Evolutionary conservation across 176 grass and related monocot species (phyloP), one percentile per base, ranked within the genome.

Genomic region (Rhynchospora tenuis): DNA sequence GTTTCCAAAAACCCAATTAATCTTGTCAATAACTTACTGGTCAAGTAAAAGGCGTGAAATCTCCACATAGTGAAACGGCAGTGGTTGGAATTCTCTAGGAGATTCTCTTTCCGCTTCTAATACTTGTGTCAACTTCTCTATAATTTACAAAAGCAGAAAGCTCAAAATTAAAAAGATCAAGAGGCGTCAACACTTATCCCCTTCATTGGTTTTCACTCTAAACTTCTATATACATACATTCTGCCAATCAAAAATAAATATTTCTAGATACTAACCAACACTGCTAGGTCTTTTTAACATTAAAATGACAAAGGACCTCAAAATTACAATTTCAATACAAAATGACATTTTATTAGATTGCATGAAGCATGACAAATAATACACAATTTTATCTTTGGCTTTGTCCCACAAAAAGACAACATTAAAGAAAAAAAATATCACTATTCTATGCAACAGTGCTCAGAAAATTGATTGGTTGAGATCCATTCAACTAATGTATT

Each of bases 1-100:
- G 46, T 19, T 60, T 63, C 11, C 16, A 45, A 46, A 58, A 61
- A 13, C 6, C 19, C 0, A 24, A 20, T 76, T 16, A 33, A 82
- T 48, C 9, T 26, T 62, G 31, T 57, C 47, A 76, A 26, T 59
- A 23, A 83, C 84, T 88, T 93, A 98, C 95, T 95, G 86, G 45
- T 98, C 88, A 89, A 98, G 92, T 31, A 98, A 83, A 87, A 98
- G 95, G 62, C 89, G 91, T 73, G 95, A 95, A 83, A 98, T 91
- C 78, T 98, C 92, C 4, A 98, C 89, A 76, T 95, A 98, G 81
- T 98, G 95, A 81, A 98, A 98, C 3, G 92, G 92, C 43, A 98
- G 79, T 80, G 95, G 95, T 75, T 95, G 92, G 59, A 95, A 98
- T 86, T 98, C 95, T 82, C 93, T 91, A 26, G 95, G 90, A 1